phyloP scores from a whole-genome alignment of 805 yeast genomes.

The Candida hispaniensis region DNA sequence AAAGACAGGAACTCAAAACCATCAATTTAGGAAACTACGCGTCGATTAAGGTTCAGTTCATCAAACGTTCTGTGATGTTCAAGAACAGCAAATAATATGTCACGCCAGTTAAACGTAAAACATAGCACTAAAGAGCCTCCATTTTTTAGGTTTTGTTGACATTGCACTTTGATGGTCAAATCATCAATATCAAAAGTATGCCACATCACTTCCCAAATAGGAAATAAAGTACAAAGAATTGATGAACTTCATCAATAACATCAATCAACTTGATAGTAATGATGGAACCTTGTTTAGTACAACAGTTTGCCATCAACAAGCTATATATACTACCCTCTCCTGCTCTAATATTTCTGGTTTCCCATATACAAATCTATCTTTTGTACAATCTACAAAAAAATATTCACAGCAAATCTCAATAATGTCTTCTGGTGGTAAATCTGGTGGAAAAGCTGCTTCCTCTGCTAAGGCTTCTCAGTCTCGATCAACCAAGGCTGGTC shows the following conservation, averaged over 20 bases:
- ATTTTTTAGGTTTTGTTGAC: too few species aligned
- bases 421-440: constrained; percentile 75
- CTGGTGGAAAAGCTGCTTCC: constrained; percentile 88
- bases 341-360: constrained; percentile 17
- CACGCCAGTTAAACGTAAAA: too few species aligned
- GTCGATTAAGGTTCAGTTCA: too few species aligned
- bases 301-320: not conserved
- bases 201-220: constrained; percentile 13
- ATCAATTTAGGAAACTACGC: too few species aligned
- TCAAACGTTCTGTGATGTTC: too few species aligned
- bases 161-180: too few species aligned
- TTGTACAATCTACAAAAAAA: constrained; percentile 16
- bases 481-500: constrained; percentile 97
- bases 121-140: too few species aligned
- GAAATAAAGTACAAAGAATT: constrained; percentile 6
- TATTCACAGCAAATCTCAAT: constrained; percentile 20
- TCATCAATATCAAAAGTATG: constrained; percentile 10
- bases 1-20: too few species aligned
- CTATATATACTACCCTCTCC: constrained; percentile 14
- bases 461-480: constrained; percentile 93
- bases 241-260: not conserved
- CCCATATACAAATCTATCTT: constrained; percentile 19
- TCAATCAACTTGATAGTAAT: constrained; percentile 5
- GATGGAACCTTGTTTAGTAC: constrained; percentile 1
- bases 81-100: too few species aligned